Conservation (phyloP, 1,284 basidiomycete species). For the Ceratobasidium sp. region DNA sequence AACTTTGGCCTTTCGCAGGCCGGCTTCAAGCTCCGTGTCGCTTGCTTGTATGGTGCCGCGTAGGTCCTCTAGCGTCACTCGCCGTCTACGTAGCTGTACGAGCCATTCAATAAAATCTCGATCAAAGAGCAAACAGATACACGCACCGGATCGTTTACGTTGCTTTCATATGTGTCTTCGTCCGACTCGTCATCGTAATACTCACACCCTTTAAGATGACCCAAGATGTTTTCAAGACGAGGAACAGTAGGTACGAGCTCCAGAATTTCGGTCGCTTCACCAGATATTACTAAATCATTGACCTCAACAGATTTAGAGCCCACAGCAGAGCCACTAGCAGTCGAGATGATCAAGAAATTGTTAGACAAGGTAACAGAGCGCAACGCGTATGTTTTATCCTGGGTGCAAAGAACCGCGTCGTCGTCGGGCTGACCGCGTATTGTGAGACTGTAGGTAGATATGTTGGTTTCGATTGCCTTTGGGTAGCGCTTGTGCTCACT, state of each 20-base stretch:
- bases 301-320: slow-evolving; percentile 53
- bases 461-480: not conserved
- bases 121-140: not conserved
- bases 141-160: slow-evolving; percentile 45
- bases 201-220: slow-evolving; percentile 67
- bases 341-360: slow-evolving; percentile 72
- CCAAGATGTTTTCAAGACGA: slow-evolving; percentile 68
- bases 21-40: slow-evolving; percentile 72
- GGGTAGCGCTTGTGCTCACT: slow-evolving; percentile 13
- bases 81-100: slow-evolving; percentile 52
- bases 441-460: slow-evolving; percentile 62
- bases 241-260: slow-evolving; percentile 80
- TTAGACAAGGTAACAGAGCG: slow-evolving; percentile 88
- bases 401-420: slow-evolving; percentile 88
- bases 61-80: slow-evolving; percentile 69
- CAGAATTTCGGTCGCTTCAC: slow-evolving; percentile 78
- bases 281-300: slow-evolving; percentile 65
- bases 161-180: slow-evolving; percentile 58
- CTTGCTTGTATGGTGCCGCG: slow-evolving; percentile 78
- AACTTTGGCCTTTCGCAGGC: slow-evolving; percentile 71
- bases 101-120: not conserved
- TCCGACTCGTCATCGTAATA: slow-evolving; percentile 67
- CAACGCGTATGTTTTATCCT: slow-evolving; percentile 78
- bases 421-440: slow-evolving; percentile 85
- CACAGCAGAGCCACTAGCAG: slow-evolving; percentile 50